Conservation (phyloP, 768 basidiomycete species). For the Artomyces pyxidatus region DNA sequence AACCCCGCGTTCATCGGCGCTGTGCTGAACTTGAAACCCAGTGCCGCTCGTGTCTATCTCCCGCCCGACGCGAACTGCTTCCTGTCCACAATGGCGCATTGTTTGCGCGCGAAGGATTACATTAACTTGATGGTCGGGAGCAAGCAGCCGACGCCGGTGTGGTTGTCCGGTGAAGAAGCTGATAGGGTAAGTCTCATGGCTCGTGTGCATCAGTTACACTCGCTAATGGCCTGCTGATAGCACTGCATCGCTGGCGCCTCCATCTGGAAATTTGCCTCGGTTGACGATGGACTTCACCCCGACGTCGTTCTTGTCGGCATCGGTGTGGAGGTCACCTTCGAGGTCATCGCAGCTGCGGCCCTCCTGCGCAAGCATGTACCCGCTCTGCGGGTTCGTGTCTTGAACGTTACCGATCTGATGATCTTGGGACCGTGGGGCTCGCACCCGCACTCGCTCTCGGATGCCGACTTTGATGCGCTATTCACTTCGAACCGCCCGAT, state of each 20-base stretch:
- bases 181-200: slow-evolving; percentile 36
- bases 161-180: slow-evolving; percentile 71
- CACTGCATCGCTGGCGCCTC: slow-evolving; percentile 87
- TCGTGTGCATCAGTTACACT: neutral
- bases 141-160: slow-evolving; percentile 77
- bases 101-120: slow-evolving; percentile 77
- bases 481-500: slow-evolving; percentile 66
- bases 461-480: slow-evolving; percentile 54
- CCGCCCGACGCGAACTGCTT: slow-evolving; percentile 90
- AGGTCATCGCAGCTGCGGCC: slow-evolving; percentile 80
- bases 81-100: slow-evolving; percentile 78
- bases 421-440: slow-evolving; percentile 60
- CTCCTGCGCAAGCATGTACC: slow-evolving; percentile 66
- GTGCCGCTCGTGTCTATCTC: slow-evolving; percentile 68
- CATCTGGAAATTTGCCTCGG: slow-evolving; percentile 78
- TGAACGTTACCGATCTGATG: slow-evolving; percentile 88
- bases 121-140: slow-evolving; percentile 85
- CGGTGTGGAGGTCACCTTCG: slow-evolving; percentile 83
- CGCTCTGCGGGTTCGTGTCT: slow-evolving; percentile 71
- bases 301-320: slow-evolving; percentile 63
- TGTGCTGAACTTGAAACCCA: slow-evolving; percentile 70
- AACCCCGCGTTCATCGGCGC: slow-evolving; percentile 83
- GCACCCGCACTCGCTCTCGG: slow-evolving; percentile 68
- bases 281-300: slow-evolving; percentile 61
- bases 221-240: slow-evolving; percentile 21